Conservation (phyloP, 108 stramenopile species). For the Fragilaria radians region DNA sequence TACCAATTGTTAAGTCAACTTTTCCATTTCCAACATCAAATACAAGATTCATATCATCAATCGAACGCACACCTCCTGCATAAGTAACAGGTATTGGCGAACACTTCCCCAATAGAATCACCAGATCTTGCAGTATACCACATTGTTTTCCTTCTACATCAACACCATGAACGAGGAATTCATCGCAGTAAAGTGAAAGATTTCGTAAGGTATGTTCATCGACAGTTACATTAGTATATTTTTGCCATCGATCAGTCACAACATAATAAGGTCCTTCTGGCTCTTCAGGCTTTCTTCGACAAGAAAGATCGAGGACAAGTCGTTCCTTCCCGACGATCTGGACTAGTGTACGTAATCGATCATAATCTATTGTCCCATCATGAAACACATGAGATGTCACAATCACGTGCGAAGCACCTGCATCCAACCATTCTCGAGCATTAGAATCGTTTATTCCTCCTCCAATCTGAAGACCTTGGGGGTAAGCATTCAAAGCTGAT, state of each 20-base stretch:
- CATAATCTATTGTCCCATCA: constrained; percentile 72
- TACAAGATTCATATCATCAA: constrained; percentile 88
- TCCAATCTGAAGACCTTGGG: constrained; percentile 89
- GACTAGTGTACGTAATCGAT: constrained; percentile 61
- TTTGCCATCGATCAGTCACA: constrained; percentile 96
- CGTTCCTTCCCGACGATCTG: constrained; percentile 68
- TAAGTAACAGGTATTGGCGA: constrained; percentile 94
- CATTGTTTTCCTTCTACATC: constrained; percentile 96
- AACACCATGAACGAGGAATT: constrained; percentile 97
- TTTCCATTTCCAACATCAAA: constrained; percentile 77
- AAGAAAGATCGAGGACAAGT: constrained; percentile 92
- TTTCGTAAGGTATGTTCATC: constrained; percentile 52
- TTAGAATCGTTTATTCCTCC: constrained; percentile 89
- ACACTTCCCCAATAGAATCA: constrained; percentile 72
- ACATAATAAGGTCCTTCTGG: constrained; percentile 70
- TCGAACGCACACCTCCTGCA: constrained; percentile 89
- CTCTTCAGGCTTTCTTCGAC: constrained; percentile 50
- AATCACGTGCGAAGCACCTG: constrained; percentile 95
- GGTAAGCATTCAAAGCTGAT: constrained; percentile 77
- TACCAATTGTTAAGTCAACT: constrained; percentile 96
- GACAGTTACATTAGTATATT: constrained; percentile 77
- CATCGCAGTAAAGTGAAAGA: constrained; percentile 83
- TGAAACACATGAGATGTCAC: constrained; percentile 93
- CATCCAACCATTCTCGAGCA: constrained; percentile 77
- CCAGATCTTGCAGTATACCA: constrained; percentile 93